Evolutionary conservation across 306 rosid species (phyloP), one percentile per base, ranked within the genome.

Genomic region (Dicorynia guianensis): DNA sequence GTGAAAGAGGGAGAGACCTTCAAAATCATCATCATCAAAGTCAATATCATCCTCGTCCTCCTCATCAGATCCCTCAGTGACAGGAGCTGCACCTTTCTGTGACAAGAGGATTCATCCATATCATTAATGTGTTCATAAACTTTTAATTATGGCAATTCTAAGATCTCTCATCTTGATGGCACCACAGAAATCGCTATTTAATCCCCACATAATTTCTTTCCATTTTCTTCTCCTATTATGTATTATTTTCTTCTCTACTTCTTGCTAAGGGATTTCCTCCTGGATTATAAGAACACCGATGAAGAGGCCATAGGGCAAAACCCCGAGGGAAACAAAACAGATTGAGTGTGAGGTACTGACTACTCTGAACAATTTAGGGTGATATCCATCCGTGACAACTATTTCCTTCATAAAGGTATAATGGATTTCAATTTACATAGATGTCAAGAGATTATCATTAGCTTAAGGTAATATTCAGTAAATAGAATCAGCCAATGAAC

Each of bases 1-100:
- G 14, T n/a, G 68, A 55, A 64, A 34, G 60, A 38, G 56, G n/a
- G 25, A 55, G 46, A 79, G 70, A 91, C 99, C 99, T 90, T 89
- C 98, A 18, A 96, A 91, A 84, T 96, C 98, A 12, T 95, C 97
- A 14, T 92, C 95, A 9, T 92, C 99, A 8, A 96, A 89, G 75
- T 95, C 96, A 47, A 92, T 84, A 61, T 92, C 99, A 43, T 89
- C 99, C 60, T 77, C 93, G 0, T 87, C 97, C 55, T 92, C 99
- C 72, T 71, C 93, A 0, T 92, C 96, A 17, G 93, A 81, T 54
- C 77, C 98, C 88, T 89, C 97, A 7, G 64, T 4, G 69, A 79
- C 84, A 43, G 81, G 36, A 19, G 79, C 89, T 44, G 88, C 87
- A 54, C 97, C 96, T 89, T 88, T 96, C 98, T 96, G 89, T 58